These are phyloP conservation scores for Paxillus rubicundulus DNA, from an alignment of 768 basidiomycete species.

Conservation along the genomic window DNA sequence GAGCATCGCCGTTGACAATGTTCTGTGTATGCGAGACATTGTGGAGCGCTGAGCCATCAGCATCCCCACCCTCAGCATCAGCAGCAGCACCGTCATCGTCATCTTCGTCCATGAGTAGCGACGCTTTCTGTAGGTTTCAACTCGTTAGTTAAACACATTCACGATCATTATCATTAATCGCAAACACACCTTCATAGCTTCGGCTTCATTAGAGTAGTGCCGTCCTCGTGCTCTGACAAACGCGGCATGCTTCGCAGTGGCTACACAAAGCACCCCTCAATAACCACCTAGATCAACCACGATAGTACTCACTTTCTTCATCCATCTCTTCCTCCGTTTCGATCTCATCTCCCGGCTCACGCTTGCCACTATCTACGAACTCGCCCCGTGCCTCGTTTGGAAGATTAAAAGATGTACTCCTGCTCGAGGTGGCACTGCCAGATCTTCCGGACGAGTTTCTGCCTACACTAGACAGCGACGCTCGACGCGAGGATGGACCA, in stretches of 20 bases:
- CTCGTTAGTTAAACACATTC: slow-evolving; percentile 7
- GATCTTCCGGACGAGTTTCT: slow-evolving; percentile 54
- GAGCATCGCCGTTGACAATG: slow-evolving; percentile 22
- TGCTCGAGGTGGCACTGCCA: slow-evolving; percentile 62
- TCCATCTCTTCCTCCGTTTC: slow-evolving; percentile 84
- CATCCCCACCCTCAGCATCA: slow-evolving; percentile 13
- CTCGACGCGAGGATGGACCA: slow-evolving; percentile 68
- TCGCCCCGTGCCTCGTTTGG: slow-evolving; percentile 66
- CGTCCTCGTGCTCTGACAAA: slow-evolving; percentile 78
- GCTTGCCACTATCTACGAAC: slow-evolving; percentile 43
- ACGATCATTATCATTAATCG: neutral
- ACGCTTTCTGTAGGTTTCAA: slow-evolving; percentile 50
- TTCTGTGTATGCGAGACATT: neutral
- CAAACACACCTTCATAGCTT: slow-evolving; percentile 79
- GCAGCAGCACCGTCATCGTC: slow-evolving; percentile 35
- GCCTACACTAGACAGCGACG: slow-evolving; percentile 67
- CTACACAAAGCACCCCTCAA: slow-evolving; percentile 36
- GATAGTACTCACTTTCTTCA: slow-evolving; percentile 65
- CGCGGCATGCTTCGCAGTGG: slow-evolving; percentile 77
- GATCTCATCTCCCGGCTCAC: slow-evolving; percentile 47
- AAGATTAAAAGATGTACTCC: slow-evolving; percentile 82
- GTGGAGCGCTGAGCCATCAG: neutral
- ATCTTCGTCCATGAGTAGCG: slow-evolving; percentile 62
- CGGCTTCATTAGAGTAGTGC: slow-evolving; percentile 89
- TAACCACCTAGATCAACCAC: neutral